Evolutionary conservation across 306 rosid species (phyloP).

Genomic region (Echinosophora koreensis): DNA sequence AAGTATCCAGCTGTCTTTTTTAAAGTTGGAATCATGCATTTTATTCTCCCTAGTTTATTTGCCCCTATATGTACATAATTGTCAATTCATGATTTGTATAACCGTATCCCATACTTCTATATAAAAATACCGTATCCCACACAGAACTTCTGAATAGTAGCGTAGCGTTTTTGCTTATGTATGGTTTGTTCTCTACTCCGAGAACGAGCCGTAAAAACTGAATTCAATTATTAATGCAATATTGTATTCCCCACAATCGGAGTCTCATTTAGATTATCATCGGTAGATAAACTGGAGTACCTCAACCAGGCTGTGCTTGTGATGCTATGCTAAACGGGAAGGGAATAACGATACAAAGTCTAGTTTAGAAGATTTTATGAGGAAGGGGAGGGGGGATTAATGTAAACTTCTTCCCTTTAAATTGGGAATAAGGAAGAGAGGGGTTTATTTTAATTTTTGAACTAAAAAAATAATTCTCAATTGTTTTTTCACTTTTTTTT

Average conservation of each 20-base stretch:
- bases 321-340: neutral
- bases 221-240: neutral
- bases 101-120: neutral
- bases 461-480: neutral
- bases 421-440: neutral
- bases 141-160: conserved; percentile 7
- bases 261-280: neutral
- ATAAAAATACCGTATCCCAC: neutral
- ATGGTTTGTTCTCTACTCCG: conserved; percentile 31
- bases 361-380: neutral
- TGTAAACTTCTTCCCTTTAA: neutral
- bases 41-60: conserved; percentile 39
- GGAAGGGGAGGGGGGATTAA: neutral
- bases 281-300: neutral
- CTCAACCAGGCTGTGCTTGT: neutral
- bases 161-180: neutral
- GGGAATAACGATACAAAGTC: neutral
- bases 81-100: conserved; percentile 41
- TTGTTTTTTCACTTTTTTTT: too few species aligned
- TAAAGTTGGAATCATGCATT: conserved; percentile 70
- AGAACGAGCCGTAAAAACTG: neutral
- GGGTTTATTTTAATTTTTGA: neutral
- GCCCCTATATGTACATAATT: conserved; percentile 41
- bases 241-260: neutral
- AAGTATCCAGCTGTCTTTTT: conserved; percentile 82